Percentiles rank a stretch among this genome's conserved stretches.
These are phyloP conservation scores for Chenopodium quinoa DNA, from an alignment of 148 eudicot genomes.

Conservation along the genomic window DNA sequence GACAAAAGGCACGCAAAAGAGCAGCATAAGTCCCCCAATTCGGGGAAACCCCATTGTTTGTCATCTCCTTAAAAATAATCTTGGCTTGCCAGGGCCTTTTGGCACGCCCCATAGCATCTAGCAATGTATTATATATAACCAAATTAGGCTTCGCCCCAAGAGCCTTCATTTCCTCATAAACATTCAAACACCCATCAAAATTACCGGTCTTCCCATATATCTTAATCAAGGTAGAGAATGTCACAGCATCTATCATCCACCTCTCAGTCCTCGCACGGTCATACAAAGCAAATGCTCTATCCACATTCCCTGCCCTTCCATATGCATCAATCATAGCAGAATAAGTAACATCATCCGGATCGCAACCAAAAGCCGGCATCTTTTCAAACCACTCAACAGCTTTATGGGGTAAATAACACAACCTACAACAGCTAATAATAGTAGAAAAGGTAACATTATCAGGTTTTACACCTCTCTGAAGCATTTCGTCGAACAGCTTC, in stretches of 20 bases:
- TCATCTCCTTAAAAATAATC: constrained; percentile 59
- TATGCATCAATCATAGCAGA: constrained; percentile 85
- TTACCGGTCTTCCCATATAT: constrained; percentile 64
- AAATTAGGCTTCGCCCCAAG: constrained; percentile 58
- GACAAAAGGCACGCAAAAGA: constrained; percentile 64
- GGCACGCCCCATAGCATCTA: constrained; percentile 90
- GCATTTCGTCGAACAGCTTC: constrained; percentile 71
- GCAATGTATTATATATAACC: constrained; percentile 53
- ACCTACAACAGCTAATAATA: constrained; percentile 70
- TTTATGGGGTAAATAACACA: constrained; percentile 48
- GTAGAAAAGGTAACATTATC: constrained; percentile 87
- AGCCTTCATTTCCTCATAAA: constrained; percentile 92
- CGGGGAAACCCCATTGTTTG: constrained; percentile 46
- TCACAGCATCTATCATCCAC: constrained; percentile 68
- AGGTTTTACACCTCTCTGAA: constrained; percentile 54
- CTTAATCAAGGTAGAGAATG: constrained; percentile 68
- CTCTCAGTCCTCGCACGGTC: constrained; percentile 71
- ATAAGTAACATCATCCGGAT: constrained; percentile 70
- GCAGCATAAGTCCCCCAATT: constrained; percentile 74
- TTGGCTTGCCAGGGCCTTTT: constrained; percentile 91
- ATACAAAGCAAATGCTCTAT: constrained; percentile 66
- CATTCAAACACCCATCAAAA: constrained; percentile 91
- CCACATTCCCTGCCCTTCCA: constrained; percentile 63
- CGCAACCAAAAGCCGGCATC: constrained; percentile 54
- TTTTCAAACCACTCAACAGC: constrained; percentile 89